Evolutionary conservation across 129 eudicot genomes (phyloP).

Genomic region (Helichrysum umbraculigerum): DNA sequence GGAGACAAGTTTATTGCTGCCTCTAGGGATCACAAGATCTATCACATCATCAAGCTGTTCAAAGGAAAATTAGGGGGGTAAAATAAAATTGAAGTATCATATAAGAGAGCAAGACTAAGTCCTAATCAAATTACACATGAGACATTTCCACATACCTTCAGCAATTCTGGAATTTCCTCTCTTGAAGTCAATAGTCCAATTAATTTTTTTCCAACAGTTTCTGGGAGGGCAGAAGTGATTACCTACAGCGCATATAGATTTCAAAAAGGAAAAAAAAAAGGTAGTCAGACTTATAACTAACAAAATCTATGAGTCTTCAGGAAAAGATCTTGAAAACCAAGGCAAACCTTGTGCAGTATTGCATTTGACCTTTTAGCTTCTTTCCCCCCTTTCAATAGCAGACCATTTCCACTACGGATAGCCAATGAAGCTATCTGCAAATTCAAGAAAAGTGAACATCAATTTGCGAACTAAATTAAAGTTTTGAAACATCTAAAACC

Average conservation of each 20-base stretch:
- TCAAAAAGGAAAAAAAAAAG: not conserved
- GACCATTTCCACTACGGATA: slow-evolving; percentile 88
- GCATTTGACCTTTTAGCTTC: slow-evolving; percentile 86
- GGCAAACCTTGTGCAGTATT: slow-evolving; percentile 76
- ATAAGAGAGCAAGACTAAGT: not conserved
- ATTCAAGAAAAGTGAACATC: slow-evolving; percentile 9
- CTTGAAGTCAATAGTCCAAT: slow-evolving; percentile 81
- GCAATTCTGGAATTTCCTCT: slow-evolving; percentile 84
- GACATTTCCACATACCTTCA: slow-evolving; percentile 50
- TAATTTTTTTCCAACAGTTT: slow-evolving; percentile 64
- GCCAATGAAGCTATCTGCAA: slow-evolving; percentile 93
- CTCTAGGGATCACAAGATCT: slow-evolving; percentile 98
- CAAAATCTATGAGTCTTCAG: not conserved
- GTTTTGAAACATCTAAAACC: slow-evolving; percentile 10
- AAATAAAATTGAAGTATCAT: not conserved
- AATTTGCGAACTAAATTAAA: not conserved
- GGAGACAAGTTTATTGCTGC: slow-evolving; percentile 91
- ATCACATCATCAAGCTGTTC: slow-evolving; percentile 91
- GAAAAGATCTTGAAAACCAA: not conserved
- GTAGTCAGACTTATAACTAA: slow-evolving; percentile 12
- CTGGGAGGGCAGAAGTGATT: slow-evolving; percentile 72
- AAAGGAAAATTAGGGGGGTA: not conserved
- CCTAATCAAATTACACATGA: not conserved
- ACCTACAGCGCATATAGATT: slow-evolving; percentile 43
- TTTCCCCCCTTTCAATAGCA: slow-evolving; percentile 93